Conservation (phyloP, 441 rosid species). For the Populus hybrid region DNA sequence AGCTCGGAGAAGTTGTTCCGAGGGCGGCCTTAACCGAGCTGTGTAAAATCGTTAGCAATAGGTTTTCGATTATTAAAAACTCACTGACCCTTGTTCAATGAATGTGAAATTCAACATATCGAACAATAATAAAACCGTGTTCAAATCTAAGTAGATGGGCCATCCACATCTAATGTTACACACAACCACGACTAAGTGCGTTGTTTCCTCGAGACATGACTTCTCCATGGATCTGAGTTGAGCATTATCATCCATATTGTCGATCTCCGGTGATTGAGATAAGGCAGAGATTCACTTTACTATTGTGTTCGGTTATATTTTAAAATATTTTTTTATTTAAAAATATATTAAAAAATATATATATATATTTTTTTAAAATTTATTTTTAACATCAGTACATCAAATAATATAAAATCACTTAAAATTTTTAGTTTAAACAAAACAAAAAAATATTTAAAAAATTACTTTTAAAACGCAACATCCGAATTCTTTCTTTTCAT, state of each 20-base stretch:
- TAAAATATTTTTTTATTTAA: too few relatives aligned
- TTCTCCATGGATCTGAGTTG: conserved; percentile 14
- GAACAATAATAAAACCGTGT: neutral
- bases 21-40: conserved; percentile 27
- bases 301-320: too few relatives aligned
- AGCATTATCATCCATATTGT: conserved; percentile 19
- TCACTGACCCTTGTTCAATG: neutral
- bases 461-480: too few relatives aligned
- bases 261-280: conserved; percentile 22
- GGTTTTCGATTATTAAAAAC: neutral
- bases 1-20: neutral
- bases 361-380: too few relatives aligned
- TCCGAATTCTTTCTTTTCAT: neutral
- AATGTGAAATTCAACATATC: neutral
- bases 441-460: too few relatives aligned
- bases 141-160: too few relatives aligned
- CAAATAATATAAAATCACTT: too few relatives aligned
- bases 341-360: too few relatives aligned
- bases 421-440: too few relatives aligned
- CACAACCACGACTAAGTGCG: conserved; percentile 15
- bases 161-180: neutral
- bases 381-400: too few relatives aligned
- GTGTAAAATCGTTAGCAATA: too few relatives aligned
- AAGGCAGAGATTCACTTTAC: too few relatives aligned
- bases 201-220: conserved; percentile 24